These are phyloP conservation scores for Alternaria conjuncta DNA, from an alignment of 2,329 filamentous ascomycete species.

Conservation along the genomic window DNA sequence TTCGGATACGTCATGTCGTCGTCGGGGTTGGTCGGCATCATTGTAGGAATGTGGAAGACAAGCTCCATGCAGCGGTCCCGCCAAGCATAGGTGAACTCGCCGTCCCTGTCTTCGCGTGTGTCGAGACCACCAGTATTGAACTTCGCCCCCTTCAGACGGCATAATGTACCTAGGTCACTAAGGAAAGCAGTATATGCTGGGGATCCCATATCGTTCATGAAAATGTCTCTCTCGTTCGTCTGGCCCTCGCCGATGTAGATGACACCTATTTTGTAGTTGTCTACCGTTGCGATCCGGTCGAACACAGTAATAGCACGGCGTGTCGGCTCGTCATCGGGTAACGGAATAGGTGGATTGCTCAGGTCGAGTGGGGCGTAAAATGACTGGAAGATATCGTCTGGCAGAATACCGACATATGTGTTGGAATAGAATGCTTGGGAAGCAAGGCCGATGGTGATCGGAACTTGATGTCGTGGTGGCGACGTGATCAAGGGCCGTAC, in stretches of 20 bases:
- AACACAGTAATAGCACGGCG: constrained; percentile 79
- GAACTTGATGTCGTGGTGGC: constrained; percentile 51
- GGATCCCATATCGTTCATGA: constrained; percentile 85
- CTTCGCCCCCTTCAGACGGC: constrained; percentile 77
- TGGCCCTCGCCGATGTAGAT: constrained; percentile 92
- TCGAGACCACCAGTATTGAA: constrained; percentile 96
- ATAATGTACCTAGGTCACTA: constrained; percentile 79
- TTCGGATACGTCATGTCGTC: constrained; percentile 73
- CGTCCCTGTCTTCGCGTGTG: constrained; percentile 76
- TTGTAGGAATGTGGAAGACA: constrained; percentile 92
- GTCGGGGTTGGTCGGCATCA: constrained; percentile 91
- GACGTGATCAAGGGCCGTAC: constrained; percentile 46
- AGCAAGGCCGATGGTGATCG: constrained; percentile 48
- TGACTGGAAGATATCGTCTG: constrained; percentile 75
- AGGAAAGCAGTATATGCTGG: constrained; percentile 88
- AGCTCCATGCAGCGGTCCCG: constrained; percentile 93
- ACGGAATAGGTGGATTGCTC: constrained; percentile 69
- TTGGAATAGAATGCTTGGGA: constrained; percentile 53
- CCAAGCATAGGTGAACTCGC: constrained; percentile 91
- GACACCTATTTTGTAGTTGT: constrained; percentile 94
- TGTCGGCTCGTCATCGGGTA: constrained; percentile 74
- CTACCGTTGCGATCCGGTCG: constrained; percentile 86
- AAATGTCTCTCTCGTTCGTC: constrained; percentile 79
- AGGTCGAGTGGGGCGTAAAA: constrained; percentile 63
- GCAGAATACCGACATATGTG: constrained; percentile 68